Evolutionary conservation across 2,329 filamentous ascomycete species (phyloP).

Genomic region (Xylaria sp.): DNA sequence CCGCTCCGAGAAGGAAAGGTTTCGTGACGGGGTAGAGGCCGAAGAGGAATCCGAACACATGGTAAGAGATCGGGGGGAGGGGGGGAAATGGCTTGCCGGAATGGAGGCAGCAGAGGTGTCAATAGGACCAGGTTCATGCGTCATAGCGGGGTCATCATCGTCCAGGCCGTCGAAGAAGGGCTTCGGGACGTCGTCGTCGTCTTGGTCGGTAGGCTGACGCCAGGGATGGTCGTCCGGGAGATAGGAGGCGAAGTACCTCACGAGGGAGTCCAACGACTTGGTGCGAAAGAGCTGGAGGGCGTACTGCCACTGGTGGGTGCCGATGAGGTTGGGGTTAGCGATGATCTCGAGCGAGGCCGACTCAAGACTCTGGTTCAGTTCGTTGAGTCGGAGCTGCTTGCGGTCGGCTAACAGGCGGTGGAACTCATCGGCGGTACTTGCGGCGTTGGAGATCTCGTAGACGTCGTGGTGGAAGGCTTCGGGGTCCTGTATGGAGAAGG

Average conservation of each 20-base stretch:
- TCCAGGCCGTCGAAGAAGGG: conserved; percentile 47
- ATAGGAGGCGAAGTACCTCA: conserved; percentile 62
- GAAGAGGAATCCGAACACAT: conserved; percentile 48
- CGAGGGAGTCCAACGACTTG: conserved; percentile 61
- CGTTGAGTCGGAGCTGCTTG: conserved; percentile 55
- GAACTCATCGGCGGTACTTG: conserved; percentile 56
- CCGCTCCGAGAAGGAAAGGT: conserved; percentile 56
- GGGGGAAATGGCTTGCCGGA: conserved; percentile 41
- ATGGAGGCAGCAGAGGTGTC: conserved; percentile 27
- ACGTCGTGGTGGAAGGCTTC: conserved; percentile 65
- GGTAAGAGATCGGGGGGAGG: conserved; percentile 55
- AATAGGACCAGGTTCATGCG: conserved; percentile 48
- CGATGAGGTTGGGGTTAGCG: conserved; percentile 60
- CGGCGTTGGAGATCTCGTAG: conserved; percentile 57
- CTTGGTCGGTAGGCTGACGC: conserved; percentile 35
- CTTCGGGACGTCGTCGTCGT: conserved; percentile 37
- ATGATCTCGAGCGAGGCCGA: conserved; percentile 64
- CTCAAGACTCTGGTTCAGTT: conserved; percentile 59
- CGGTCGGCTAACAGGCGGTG: conserved; percentile 56
- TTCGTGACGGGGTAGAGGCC: conserved; percentile 48
- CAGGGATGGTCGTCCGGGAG: conserved; percentile 55
- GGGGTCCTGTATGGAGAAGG: conserved; percentile 59
- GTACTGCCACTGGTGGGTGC: conserved; percentile 60
- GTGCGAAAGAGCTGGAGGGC: conserved; percentile 63
- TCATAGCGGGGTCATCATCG: conserved; percentile 44